Evolutionary conservation across 495 filamentous ascomycete species (phyloP), one percentile per base, ranked within the genome.

Genomic region (Annulohypoxylon stygium): DNA sequence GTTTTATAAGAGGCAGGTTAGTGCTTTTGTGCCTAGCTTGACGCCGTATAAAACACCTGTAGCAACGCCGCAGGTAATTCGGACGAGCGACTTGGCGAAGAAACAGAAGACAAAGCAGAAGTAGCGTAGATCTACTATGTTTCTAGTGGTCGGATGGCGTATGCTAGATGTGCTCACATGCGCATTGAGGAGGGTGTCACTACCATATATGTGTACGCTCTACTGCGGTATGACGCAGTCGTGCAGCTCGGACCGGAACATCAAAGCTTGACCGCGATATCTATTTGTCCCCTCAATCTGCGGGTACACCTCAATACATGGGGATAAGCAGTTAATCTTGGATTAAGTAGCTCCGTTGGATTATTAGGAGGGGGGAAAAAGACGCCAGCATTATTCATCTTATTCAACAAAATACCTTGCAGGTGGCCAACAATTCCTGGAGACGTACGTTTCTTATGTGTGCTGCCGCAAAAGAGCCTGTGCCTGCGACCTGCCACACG

Each of bases 1-100:
- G 69, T 86, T 92, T 51, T 99, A 99, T 80, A 93, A 97, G 81
- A 85, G 86, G 73, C 84, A 87, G 60, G 93, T 98, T 37, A 92
- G 93, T 16, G 92, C 87, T 69, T 97, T 97, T 75, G 76, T 97
- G 14, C 97, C 96, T 14, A 91, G 85, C 48, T 58, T 82, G 25
- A 75, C 64, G 9, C 62, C 77, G 2, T 86, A 86, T 69, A 78
- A 73, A 72, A 54, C 77, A 30, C 73, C 80, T 3, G 55, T 48
- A 25, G 59, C 47, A 1, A 64, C 68, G 37, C 81, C 83, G 36
- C 83, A 82, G 74, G 63, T 84, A 26, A 83, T 84, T 70, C 79
- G 83, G 51, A 82, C 83, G 2, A 86, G 83, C 74, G 83, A 86
- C 61, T 68, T 86, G 10, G 81, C 78, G 48, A 83, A 84, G 71